Conservation (phyloP, 345 rosid species). For the Psidium guajava region DNA sequence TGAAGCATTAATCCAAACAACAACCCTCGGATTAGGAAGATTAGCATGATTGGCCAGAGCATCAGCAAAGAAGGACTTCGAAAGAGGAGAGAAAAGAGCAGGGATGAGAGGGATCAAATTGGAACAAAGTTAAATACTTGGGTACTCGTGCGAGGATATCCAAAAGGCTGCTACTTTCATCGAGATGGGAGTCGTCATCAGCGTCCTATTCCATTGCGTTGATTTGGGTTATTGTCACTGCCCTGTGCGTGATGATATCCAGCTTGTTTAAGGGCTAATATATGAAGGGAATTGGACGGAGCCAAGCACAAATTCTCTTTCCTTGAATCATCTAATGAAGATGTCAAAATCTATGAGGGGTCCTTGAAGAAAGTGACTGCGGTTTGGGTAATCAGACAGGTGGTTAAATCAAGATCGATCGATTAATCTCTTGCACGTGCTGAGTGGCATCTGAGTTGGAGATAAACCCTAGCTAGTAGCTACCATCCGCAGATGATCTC, state of each 20-base stretch:
- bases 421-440: neutral
- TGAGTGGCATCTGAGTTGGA: neutral
- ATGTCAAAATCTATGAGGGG: neutral
- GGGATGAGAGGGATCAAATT: neutral
- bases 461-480: neutral
- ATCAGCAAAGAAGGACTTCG: neutral
- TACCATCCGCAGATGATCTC: neutral
- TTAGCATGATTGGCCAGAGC: neutral
- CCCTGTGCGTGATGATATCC: neutral
- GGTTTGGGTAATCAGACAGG: neutral
- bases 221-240: neutral
- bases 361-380: neutral
- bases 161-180: neutral
- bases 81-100: neutral
- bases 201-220: neutral
- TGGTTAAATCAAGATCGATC: neutral
- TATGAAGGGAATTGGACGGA: neutral
- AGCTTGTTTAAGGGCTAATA: neutral
- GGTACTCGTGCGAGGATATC: neutral
- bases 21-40: neutral
- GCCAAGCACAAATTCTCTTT: neutral
- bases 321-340: neutral
- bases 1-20: neutral
- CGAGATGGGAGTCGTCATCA: neutral
- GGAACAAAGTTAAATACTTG: neutral